Evolutionary conservation across 1,284 basidiomycete genomes (phyloP).

Genomic region (Rhodotorula mucilaginosa): DNA sequence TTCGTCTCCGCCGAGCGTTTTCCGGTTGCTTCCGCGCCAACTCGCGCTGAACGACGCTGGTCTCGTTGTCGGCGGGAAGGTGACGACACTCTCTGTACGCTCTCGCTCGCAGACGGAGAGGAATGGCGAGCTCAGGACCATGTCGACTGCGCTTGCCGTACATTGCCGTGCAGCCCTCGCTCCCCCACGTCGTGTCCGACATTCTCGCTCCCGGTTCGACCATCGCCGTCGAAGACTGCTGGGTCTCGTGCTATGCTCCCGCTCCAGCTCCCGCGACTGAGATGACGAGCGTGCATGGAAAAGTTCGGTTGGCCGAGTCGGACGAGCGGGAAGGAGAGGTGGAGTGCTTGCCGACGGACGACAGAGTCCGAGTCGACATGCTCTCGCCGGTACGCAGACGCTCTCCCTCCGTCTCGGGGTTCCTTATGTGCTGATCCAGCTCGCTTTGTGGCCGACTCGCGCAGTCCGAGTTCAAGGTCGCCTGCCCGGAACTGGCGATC

Average conservation of each 20-base stretch:
- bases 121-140: too few relatives aligned
- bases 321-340: conserved; percentile 35
- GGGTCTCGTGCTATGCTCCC: conserved; percentile 65
- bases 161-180: conserved; percentile 63
- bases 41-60: too few relatives aligned
- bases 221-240: conserved; percentile 62
- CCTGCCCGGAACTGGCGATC: conserved; percentile 24
- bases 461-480: conserved; percentile 8
- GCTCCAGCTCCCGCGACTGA: background rate
- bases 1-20: too few relatives aligned
- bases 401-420: background rate
- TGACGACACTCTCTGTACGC: too few relatives aligned
- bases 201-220: conserved; percentile 55
- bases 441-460: background rate
- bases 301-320: conserved; percentile 53
- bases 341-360: conserved; percentile 38
- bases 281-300: conserved; percentile 61
- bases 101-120: too few relatives aligned
- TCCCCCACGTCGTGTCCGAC: conserved; percentile 60
- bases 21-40: too few relatives aligned
- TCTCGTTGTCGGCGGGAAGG: too few relatives aligned
- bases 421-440: too few relatives aligned
- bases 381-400: conserved; percentile 1
- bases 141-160: conserved; percentile 41
- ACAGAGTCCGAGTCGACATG: conserved; percentile 34